A percentile compares a stretch with the other conserved stretches of the same genome.
Conservation (phyloP, 495 filamentous ascomycete species). For the Daldinia bambusicola region DNA sequence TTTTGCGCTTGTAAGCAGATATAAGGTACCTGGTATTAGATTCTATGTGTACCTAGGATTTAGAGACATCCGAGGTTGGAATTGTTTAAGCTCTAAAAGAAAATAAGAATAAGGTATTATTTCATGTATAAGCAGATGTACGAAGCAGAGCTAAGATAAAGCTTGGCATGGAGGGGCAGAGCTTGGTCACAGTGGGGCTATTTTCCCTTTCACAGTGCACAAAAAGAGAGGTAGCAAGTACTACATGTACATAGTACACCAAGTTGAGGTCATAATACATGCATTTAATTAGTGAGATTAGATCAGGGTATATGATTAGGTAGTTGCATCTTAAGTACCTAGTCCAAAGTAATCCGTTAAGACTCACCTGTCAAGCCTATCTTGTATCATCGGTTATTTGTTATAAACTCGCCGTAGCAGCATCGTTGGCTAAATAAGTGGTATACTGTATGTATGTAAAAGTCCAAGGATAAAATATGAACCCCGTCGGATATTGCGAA, state of each 20-base stretch:
- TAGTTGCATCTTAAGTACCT: too few species aligned
- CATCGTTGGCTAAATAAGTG: too few species aligned
- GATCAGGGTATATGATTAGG: too few species aligned
- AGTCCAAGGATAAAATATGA: too few species aligned
- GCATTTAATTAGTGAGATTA: too few species aligned
- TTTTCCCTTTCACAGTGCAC: conserved; percentile 7
- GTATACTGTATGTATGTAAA: too few species aligned
- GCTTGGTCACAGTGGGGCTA: conserved; percentile 25
- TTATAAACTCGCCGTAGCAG: neutral
- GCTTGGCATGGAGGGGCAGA: conserved; percentile 23
- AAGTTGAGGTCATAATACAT: too few species aligned
- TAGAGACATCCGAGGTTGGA: conserved; percentile 1
- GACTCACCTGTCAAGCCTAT: neutral
- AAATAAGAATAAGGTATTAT: too few species aligned
- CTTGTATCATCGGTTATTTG: neutral
- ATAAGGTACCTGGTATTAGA: neutral
- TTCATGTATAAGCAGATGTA: too few species aligned
- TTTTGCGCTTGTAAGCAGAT: neutral
- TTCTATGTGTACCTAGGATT: neutral
- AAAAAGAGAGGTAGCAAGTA: too few species aligned
- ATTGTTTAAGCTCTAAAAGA: conserved; percentile 8
- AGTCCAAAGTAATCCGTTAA: neutral
- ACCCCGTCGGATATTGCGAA: too few species aligned
- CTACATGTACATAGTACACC: too few species aligned
- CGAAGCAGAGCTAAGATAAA: neutral